A percentile compares a stretch with the other conserved stretches of the same genome.
Evolutionary conservation across 768 basidiomycete species (phyloP).

Genomic region (Boletales sp.): DNA sequence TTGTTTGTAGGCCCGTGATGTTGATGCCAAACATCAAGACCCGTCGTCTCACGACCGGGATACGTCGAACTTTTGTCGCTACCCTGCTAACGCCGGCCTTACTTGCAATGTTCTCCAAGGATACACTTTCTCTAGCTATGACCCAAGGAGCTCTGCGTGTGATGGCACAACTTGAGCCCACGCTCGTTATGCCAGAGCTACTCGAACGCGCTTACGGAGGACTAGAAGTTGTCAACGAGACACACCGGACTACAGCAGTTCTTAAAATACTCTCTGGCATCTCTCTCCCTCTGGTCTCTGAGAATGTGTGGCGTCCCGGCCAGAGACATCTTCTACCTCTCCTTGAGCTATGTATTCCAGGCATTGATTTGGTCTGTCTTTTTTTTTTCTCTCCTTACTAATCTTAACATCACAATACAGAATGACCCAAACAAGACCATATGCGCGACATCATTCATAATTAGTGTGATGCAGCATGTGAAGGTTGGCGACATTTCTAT

Average conservation of each 20-base stretch:
- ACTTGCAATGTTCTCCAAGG: constrained; percentile 89
- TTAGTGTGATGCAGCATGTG: constrained; percentile 67
- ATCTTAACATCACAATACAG: constrained; percentile 31
- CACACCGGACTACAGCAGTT: constrained; percentile 89
- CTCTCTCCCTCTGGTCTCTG: constrained; percentile 70
- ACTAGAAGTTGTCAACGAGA: constrained; percentile 92
- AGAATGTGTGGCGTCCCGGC: constrained; percentile 77
- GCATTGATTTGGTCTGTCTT: constrained; percentile 80
- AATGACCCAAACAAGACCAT: constrained; percentile 81
- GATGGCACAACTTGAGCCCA: constrained; percentile 77
- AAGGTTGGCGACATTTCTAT: constrained; percentile 75
- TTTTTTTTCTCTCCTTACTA: background rate
- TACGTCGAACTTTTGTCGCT: constrained; percentile 78
- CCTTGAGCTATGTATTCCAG: constrained; percentile 85
- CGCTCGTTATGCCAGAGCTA: constrained; percentile 84
- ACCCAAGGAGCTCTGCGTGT: constrained; percentile 76
- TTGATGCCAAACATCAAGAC: constrained; percentile 36
- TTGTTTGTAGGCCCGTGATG: background rate
- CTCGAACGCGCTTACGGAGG: constrained; percentile 89
- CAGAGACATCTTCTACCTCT: constrained; percentile 87
- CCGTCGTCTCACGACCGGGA: constrained; percentile 73
- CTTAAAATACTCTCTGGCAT: constrained; percentile 80
- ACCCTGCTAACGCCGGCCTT: constrained; percentile 83
- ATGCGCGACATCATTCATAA: constrained; percentile 76
- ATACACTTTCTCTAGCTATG: constrained; percentile 73